A percentile compares a stretch with the other conserved stretches of the same genome.
These are phyloP conservation scores for Phylloporus rhodoxanthus DNA, from an alignment of 768 basidiomycete genomes.

Conservation along the genomic window DNA sequence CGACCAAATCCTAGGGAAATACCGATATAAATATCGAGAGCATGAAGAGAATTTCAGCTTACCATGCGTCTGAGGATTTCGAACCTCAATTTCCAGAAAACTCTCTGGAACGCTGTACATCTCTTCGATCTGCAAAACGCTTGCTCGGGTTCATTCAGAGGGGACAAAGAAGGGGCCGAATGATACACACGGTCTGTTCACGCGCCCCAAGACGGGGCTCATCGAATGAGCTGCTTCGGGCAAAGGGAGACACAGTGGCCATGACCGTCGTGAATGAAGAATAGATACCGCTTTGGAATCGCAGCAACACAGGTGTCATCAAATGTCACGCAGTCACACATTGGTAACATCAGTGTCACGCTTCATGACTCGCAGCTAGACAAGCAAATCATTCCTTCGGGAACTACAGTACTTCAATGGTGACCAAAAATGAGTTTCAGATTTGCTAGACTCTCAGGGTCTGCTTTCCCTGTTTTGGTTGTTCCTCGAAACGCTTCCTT, in stretches of 20 bases:
- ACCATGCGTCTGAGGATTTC: conserved; percentile 97
- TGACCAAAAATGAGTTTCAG: conserved; percentile 41
- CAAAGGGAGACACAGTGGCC: conserved; percentile 49
- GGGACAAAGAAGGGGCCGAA: conserved; percentile 2
- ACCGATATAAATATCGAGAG: neutral
- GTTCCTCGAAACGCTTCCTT: conserved; percentile 74
- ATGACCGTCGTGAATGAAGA: conserved; percentile 25
- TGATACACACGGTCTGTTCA: conserved; percentile 50
- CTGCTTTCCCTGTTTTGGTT: conserved; percentile 38
- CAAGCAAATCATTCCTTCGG: too few relatives aligned
- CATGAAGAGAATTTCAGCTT: neutral
- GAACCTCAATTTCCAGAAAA: conserved; percentile 94
- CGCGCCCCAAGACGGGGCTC: conserved; percentile 44
- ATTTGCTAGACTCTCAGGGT: conserved; percentile 74
- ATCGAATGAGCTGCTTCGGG: conserved; percentile 54
- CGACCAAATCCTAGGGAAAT: conserved; percentile 67
- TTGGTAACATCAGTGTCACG: conserved; percentile 44
- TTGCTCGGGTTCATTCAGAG: conserved; percentile 32
- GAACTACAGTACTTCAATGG: neutral
- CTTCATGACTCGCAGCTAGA: conserved; percentile 28
- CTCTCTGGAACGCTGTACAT: conserved; percentile 98
- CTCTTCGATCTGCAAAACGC: conserved; percentile 74
- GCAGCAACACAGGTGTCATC: conserved; percentile 18
- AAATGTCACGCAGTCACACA: conserved; percentile 21
- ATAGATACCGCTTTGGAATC: conserved; percentile 9